Conservation (phyloP, 208 protist genomes). For the Phytomonas sp. region DNA sequence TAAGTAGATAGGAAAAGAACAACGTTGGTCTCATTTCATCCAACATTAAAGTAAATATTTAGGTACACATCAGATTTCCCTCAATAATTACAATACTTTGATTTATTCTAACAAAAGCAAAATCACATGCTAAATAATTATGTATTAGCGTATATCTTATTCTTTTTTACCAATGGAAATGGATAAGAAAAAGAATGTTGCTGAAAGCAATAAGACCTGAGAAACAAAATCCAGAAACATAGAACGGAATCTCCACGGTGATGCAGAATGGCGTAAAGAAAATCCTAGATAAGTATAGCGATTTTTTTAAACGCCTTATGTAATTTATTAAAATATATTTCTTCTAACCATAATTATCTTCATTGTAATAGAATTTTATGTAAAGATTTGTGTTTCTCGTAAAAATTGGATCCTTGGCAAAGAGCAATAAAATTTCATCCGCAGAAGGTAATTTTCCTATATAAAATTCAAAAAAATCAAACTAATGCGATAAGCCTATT, state of each 20-base stretch:
- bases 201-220: not conserved
- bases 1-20: not conserved
- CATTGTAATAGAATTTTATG: not conserved
- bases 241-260: not conserved
- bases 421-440: not conserved
- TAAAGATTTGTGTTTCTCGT: not conserved
- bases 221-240: not conserved
- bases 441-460: not conserved
- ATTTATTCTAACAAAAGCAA: not conserved
- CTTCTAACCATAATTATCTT: not conserved
- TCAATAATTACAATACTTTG: not conserved
- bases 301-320: not conserved
- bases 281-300: not conserved
- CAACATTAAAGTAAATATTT: not conserved
- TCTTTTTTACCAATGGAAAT: not conserved
- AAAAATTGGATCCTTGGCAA: not conserved
- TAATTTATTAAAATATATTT: no score
- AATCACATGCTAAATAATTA: not conserved
- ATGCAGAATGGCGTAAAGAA: not conserved
- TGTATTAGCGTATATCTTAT: not conserved
- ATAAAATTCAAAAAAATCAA: not conserved
- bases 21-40: not conserved
- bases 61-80: not conserved
- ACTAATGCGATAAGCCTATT: not conserved
- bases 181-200: not conserved